A percentile compares a stretch with the other conserved stretches of the same genome.
These are phyloP conservation scores for Phlebiopsis gigantea DNA, from an alignment of 768 basidiomycete species.

Conservation along the genomic window DNA sequence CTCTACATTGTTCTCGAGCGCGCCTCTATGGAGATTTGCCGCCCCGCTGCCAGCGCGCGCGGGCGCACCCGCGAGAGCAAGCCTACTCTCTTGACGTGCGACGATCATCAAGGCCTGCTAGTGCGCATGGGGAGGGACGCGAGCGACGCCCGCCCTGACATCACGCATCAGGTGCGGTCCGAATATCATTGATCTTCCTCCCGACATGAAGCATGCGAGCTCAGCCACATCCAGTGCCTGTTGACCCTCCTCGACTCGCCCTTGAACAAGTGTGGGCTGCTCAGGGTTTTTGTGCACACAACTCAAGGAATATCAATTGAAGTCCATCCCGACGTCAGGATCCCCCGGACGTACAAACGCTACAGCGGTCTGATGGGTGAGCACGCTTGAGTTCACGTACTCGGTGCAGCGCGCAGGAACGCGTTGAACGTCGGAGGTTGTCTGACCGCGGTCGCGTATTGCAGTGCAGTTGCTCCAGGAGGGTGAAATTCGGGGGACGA, in stretches of 20 bases:
- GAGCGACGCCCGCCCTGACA: constrained; percentile 97
- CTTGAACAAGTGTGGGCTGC: constrained; percentile 90
- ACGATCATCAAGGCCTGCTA: constrained; percentile 96
- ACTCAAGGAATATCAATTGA: constrained; percentile 94
- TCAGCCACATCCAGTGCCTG: constrained; percentile 63
- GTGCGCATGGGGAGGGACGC: constrained; percentile 97
- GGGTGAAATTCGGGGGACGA: constrained; percentile 89
- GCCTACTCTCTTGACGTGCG: constrained; percentile 94
- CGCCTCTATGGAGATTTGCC: constrained; percentile 92
- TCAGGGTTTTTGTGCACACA: constrained; percentile 98
- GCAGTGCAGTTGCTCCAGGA: constrained; percentile 95
- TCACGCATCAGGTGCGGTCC: constrained; percentile 83
- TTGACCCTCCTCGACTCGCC: constrained; percentile 95
- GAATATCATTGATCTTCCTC: neutral
- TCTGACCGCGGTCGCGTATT: too few species aligned
- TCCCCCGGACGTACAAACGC: constrained; percentile 96
- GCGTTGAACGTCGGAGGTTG: neutral
- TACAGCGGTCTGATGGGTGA: constrained; percentile 97
- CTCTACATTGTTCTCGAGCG: constrained; percentile 89
- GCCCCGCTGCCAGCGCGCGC: constrained; percentile 43
- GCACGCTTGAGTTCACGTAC: constrained; percentile 17
- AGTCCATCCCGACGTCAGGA: constrained; percentile 94
- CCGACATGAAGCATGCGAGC: neutral
- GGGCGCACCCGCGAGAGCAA: constrained; percentile 47
- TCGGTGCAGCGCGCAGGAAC: neutral